Evolutionary conservation across 257 asterid genomes (phyloP).

Genomic region (Perilla frutescens): DNA sequence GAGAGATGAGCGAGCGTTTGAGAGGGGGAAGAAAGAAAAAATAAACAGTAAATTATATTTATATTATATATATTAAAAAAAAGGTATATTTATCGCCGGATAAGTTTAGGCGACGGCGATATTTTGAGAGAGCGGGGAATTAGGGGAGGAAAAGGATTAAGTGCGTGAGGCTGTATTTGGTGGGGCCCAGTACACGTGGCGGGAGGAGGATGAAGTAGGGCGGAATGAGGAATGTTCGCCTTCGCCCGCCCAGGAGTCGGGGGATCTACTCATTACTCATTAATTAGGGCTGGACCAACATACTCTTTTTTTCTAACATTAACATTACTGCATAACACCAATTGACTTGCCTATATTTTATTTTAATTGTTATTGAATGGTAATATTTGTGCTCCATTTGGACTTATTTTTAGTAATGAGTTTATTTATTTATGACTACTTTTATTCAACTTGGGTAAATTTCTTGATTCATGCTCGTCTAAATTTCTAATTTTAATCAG

Average conservation of each 20-base stretch:
- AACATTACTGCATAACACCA: no score
- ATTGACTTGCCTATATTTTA: no score
- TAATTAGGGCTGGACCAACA: background rate
- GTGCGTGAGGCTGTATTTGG: conserved; percentile 4
- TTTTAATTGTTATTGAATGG: no score
- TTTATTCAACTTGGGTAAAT: no score
- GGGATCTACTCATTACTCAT: background rate
- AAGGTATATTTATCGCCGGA: conserved; percentile 41
- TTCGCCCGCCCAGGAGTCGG: background rate
- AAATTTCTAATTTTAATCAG: no score
- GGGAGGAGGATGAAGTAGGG: background rate
- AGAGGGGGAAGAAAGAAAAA: background rate
- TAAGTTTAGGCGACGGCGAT: conserved; percentile 45
- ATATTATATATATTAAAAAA: background rate
- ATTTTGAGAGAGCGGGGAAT: conserved; percentile 22
- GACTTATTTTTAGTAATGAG: background rate
- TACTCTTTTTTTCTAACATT: no score
- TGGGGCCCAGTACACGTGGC: conserved; percentile 53
- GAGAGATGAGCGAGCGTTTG: conserved; percentile 24
- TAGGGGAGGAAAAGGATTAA: conserved; percentile 18
- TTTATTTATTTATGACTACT: no score
- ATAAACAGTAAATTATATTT: background rate
- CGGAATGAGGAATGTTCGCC: conserved; percentile 40
- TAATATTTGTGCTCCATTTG: no score
- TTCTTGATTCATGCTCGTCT: no score